phyloP scores from a whole-genome alignment of 164 flowering plant genomes.

The Brasenia schreberi region DNA sequence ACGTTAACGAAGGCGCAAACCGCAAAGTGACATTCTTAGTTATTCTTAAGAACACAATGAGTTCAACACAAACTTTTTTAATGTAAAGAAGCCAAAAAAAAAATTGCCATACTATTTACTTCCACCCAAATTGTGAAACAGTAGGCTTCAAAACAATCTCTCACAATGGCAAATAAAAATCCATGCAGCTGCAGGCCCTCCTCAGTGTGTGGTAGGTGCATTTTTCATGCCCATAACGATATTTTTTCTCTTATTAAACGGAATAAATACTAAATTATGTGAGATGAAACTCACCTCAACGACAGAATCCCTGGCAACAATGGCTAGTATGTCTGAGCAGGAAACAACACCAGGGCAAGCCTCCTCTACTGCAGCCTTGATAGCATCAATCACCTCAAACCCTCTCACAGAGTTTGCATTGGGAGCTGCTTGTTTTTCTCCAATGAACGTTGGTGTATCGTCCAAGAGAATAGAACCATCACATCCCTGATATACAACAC shows the following conservation, averaged over 20 bases:
- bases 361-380: constrained; percentile 1
- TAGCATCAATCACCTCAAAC: not conserved
- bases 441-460: constrained; percentile 1
- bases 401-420: not conserved
- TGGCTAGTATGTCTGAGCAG: not conserved
- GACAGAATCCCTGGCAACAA: not conserved
- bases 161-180: not conserved
- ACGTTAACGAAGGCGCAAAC: not conserved
- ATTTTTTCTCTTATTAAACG: too few species aligned
- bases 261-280: too few species aligned
- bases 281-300: not conserved
- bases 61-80: too few species aligned
- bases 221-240: too few species aligned
- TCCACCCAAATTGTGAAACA: too few species aligned
- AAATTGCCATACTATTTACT: too few species aligned
- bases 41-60: too few species aligned
- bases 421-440: not conserved
- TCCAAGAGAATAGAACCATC: constrained; percentile 1
- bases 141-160: not conserved
- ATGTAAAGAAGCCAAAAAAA: too few species aligned
- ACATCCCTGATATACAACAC: not conserved
- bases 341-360: constrained; percentile 2
- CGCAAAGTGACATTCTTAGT: too few species aligned
- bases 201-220: too few species aligned
- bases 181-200: not conserved